Evolutionary conservation across 345 rosid species (phyloP).

Genomic region (Chamaenerion angustifolium): DNA sequence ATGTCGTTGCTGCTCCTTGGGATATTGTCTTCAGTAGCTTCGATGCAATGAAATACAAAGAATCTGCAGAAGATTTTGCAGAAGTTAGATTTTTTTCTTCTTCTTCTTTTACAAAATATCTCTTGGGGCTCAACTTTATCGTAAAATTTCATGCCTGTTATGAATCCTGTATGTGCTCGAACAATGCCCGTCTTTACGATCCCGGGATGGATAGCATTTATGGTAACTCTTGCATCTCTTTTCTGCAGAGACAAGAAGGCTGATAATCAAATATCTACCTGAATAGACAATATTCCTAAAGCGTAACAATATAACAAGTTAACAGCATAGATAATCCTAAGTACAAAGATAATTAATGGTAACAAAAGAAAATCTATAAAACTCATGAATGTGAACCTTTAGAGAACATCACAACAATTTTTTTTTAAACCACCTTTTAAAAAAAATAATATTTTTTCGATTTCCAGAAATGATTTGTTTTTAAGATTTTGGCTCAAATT

Average conservation of each 20-base stretch:
- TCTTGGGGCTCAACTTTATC: no score
- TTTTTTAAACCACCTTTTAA: no score
- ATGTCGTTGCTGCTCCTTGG: slow-evolving; percentile 96
- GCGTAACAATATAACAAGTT: not conserved
- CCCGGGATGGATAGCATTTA: slow-evolving; percentile 91
- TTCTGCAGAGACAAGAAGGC: slow-evolving; percentile 24
- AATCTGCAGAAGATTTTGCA: slow-evolving; percentile 42
- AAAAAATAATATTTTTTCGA: no score
- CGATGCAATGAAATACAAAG: slow-evolving; percentile 75
- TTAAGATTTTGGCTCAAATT: no score
- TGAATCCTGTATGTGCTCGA: slow-evolving; percentile 64
- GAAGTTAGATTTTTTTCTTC: not conserved
- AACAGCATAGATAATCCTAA: no score
- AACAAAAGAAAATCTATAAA: no score
- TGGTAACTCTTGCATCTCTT: slow-evolving; percentile 61
- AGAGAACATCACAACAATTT: no score
- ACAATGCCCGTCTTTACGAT: slow-evolving; percentile 86
- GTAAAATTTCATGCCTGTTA: slow-evolving; percentile 41
- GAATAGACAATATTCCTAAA: no score
- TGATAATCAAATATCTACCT: no score
- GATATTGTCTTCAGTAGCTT: slow-evolving; percentile 64
- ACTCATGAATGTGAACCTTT: no score
- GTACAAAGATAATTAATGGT: no score
- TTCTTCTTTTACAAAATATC: not conserved
- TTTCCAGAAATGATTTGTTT: no score